Evolutionary conservation across 192 early-diverging fungal species (phyloP).

Genomic region (Helicostylum pulchrum): DNA sequence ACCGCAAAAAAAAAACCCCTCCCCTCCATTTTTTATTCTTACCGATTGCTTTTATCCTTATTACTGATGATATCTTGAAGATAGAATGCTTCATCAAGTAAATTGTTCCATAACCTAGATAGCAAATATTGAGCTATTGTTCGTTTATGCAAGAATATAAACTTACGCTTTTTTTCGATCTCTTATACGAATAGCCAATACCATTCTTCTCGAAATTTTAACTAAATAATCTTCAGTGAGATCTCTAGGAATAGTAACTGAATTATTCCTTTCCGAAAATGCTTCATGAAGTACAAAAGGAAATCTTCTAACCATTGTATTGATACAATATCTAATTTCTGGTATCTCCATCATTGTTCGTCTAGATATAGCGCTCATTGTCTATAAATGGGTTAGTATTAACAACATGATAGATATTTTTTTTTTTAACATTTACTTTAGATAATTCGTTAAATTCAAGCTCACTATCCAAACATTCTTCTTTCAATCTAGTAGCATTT

Average conservation of each 20-base stretch:
- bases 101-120: constrained; percentile 66
- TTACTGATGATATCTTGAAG: constrained; percentile 80
- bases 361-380: constrained; percentile 28
- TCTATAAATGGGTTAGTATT: constrained; percentile 4
- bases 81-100: constrained; percentile 75
- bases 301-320: constrained; percentile 28
- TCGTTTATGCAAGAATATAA: not conserved
- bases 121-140: not conserved
- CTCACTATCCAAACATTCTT: constrained; percentile 78
- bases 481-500: constrained; percentile 69
- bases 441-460: constrained; percentile 59
- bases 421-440: constrained; percentile 19
- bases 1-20: not conserved
- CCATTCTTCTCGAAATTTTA: constrained; percentile 66
- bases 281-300: constrained; percentile 24
- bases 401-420: not conserved
- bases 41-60: constrained; percentile 60
- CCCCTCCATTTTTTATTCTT: constrained; percentile 13
- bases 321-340: constrained; percentile 13
- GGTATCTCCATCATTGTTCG: constrained; percentile 4
- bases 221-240: constrained; percentile 67
- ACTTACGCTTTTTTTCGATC: constrained; percentile 73
- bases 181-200: constrained; percentile 62
- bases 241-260: constrained; percentile 42
- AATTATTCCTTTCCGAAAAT: constrained; percentile 19